Evolutionary conservation across 768 basidiomycete species (phyloP).

Genomic region (Auriscalpium orientale): DNA sequence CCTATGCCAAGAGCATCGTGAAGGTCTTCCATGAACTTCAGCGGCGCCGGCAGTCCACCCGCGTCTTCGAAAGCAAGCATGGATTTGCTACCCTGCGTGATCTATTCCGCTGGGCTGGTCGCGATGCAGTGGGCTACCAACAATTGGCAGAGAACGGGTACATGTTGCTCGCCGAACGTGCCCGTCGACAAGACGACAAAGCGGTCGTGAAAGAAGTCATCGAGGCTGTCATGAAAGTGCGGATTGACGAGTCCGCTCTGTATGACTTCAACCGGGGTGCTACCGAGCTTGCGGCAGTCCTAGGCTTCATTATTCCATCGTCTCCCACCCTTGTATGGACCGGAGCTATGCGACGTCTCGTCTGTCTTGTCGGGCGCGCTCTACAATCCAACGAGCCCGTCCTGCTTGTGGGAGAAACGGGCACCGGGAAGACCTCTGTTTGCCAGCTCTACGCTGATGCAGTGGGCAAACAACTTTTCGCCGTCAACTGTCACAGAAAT

Average conservation of each 20-base stretch:
- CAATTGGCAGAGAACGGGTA: slow-evolving; percentile 94
- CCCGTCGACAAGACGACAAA: slow-evolving; percentile 81
- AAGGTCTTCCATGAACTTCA: slow-evolving; percentile 89
- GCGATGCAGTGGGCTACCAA: slow-evolving; percentile 84
- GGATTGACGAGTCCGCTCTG: slow-evolving; percentile 61
- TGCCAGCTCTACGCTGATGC: slow-evolving; percentile 83
- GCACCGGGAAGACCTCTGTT: slow-evolving; percentile 95
- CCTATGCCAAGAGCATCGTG: slow-evolving; percentile 87
- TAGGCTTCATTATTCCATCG: slow-evolving; percentile 49
- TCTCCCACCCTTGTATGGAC: slow-evolving; percentile 77
- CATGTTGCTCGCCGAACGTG: slow-evolving; percentile 92
- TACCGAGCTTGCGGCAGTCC: slow-evolving; percentile 35
- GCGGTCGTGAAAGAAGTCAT: slow-evolving; percentile 86
- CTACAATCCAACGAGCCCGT: slow-evolving; percentile 90
- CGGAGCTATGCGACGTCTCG: slow-evolving; percentile 83
- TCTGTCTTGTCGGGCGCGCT: slow-evolving; percentile 77
- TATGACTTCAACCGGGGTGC: slow-evolving; percentile 49
- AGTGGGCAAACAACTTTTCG: slow-evolving; percentile 48
- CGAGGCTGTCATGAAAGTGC: slow-evolving; percentile 82
- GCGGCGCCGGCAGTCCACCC: slow-evolving; percentile 79
- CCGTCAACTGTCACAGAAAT: slow-evolving; percentile 94
- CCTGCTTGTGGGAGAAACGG: slow-evolving; percentile 93
- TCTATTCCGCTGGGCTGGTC: slow-evolving; percentile 92
- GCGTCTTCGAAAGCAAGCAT: slow-evolving; percentile 96
- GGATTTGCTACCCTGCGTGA: slow-evolving; percentile 96